Evolutionary conservation across 1,284 basidiomycete genomes (phyloP).

Genomic region (Sutorius eximius): DNA sequence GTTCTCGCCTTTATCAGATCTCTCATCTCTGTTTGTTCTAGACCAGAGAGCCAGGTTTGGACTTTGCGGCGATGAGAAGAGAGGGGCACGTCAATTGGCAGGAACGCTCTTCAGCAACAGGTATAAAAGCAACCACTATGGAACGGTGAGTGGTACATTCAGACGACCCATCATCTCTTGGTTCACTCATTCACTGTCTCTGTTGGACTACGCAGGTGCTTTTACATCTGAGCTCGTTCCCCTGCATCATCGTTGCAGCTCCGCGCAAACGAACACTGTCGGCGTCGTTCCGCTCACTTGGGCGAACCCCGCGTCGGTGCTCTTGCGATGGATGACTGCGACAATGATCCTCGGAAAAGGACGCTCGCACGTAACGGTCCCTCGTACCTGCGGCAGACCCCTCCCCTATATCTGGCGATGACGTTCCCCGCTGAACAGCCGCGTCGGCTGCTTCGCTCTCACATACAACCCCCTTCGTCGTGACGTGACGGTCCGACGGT

Average conservation of each 20-base stretch:
- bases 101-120: not conserved
- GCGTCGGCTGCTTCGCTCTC: not conserved
- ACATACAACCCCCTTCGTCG: not conserved
- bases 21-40: constrained; percentile 8
- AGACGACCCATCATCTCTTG: constrained; percentile 1
- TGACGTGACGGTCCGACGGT: no score
- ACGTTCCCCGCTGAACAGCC: not conserved
- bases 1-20: constrained; percentile 7
- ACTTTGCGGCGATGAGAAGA: constrained; percentile 6
- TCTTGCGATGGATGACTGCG: constrained; percentile 79
- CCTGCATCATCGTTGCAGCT: constrained; percentile 44
- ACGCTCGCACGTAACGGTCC: constrained; percentile 18
- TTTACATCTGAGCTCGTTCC: constrained; percentile 23
- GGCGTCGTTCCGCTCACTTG: constrained; percentile 29
- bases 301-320: constrained; percentile 33
- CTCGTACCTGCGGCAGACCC: constrained; percentile 5
- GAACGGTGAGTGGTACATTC: constrained; percentile 17
- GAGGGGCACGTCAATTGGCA: not conserved
- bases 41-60: not conserved
- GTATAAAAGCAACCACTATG: constrained; percentile 19
- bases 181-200: constrained; percentile 1
- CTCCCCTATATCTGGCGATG: not conserved
- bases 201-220: constrained; percentile 12
- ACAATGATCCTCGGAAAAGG: constrained; percentile 41
- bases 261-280: constrained; percentile 37